phyloP scores from a whole-genome alignment of 2,329 filamentous ascomycete genomes.

The Acrodontium crateriforme region DNA sequence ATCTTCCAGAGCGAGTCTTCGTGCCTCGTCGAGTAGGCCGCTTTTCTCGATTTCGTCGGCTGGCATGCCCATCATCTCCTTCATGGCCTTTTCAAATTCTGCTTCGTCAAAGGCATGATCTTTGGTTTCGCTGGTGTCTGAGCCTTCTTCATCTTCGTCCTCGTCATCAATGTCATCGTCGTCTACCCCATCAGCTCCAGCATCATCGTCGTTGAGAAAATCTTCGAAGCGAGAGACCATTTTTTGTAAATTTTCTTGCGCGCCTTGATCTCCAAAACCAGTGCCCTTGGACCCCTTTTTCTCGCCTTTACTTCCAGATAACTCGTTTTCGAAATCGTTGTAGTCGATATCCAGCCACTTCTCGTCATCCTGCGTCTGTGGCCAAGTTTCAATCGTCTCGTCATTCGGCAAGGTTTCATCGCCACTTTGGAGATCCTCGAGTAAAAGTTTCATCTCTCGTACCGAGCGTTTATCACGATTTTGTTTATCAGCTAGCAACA shows the following conservation, averaged over 20 bases:
- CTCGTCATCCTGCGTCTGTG: constrained; percentile 63
- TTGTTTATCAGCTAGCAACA: constrained; percentile 56
- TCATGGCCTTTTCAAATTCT: constrained; percentile 78
- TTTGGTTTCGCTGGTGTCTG: constrained; percentile 48
- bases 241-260: constrained; percentile 67
- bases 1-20: constrained; percentile 24
- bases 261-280: constrained; percentile 48
- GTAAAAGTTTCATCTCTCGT: constrained; percentile 60
- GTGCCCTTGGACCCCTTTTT: constrained; percentile 5
- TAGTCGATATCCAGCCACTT: constrained; percentile 88
- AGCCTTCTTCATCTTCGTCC: constrained; percentile 36
- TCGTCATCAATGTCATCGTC: constrained; percentile 54
- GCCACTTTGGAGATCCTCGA: constrained; percentile 62
- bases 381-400: constrained; percentile 60
- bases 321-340: constrained; percentile 71
- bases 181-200: constrained; percentile 66
- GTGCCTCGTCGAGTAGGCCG: constrained; percentile 22
- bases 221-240: constrained; percentile 90
- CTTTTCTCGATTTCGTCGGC: constrained; percentile 23
- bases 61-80: constrained; percentile 71
- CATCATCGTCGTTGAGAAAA: constrained; percentile 75
- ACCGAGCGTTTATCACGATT: constrained; percentile 55
- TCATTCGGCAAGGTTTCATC: constrained; percentile 59
- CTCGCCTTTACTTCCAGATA: constrained; percentile 39
- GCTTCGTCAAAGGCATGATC: constrained; percentile 66